Evolutionary conservation across 2,329 filamentous ascomycete genomes (phyloP).

Genomic region (Verticillium klebahnii): DNA sequence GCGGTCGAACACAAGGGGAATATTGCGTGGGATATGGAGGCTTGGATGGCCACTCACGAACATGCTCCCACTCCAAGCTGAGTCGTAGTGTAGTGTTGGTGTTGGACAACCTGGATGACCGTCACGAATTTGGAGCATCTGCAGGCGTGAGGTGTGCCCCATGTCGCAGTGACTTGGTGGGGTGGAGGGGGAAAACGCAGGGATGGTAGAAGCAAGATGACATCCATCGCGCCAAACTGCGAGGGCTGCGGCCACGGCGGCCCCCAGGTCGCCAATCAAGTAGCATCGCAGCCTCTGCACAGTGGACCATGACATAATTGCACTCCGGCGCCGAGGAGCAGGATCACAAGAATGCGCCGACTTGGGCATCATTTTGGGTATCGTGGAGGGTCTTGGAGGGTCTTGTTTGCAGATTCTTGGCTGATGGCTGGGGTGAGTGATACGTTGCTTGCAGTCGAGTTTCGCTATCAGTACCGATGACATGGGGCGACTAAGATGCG

Average conservation of each 20-base stretch:
- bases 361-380: background rate
- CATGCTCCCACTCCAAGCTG: background rate
- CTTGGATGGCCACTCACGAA: background rate
- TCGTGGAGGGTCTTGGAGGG: background rate
- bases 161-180: conserved; percentile 3
- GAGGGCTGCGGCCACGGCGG: background rate
- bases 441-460: background rate
- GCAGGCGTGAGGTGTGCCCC: conserved; percentile 2
- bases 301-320: conserved; percentile 1
- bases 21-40: background rate
- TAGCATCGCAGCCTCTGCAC: background rate
- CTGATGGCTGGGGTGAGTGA: background rate
- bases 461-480: background rate
- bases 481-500: background rate
- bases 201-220: conserved; percentile 23
- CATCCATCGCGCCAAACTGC: conserved; percentile 13
- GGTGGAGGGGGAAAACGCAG: conserved; percentile 11
- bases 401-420: background rate
- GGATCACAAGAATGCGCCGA: background rate
- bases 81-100: background rate
- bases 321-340: background rate
- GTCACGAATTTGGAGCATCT: background rate
- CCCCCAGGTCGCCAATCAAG: background rate
- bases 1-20: background rate
- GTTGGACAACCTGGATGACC: background rate